A percentile compares a stretch with the other conserved stretches of the same genome.
phyloP scores from a whole-genome alignment of 2,329 filamentous ascomycete genomes.

The Colletotrichum sp. region DNA sequence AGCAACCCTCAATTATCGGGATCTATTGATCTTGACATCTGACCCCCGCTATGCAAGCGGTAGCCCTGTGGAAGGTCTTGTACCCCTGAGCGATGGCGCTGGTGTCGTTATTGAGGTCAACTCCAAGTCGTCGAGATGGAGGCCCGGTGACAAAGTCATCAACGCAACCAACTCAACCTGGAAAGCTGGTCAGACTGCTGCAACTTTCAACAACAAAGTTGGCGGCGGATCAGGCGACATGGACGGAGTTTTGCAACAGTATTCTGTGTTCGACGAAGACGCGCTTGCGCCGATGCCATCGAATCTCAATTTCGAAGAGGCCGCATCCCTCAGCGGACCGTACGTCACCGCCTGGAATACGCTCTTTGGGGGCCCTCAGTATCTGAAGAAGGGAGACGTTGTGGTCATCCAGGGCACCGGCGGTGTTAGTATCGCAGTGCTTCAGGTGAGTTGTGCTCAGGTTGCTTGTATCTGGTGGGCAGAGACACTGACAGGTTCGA shows the following conservation, averaged over 20 bases:
- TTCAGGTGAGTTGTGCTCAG: slow-evolving; percentile 32
- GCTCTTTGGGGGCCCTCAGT: slow-evolving; percentile 22
- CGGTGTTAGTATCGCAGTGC: slow-evolving; percentile 43
- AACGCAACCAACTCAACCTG: background rate
- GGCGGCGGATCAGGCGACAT: background rate
- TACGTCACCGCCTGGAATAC: slow-evolving; percentile 22
- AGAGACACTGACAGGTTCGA: background rate
- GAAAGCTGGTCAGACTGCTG: background rate
- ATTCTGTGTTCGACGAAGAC: background rate
- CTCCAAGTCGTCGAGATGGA: background rate
- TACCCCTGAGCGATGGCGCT: background rate
- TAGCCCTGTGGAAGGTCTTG: background rate
- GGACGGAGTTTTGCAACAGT: background rate
- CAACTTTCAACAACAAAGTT: background rate
- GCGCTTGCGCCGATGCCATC: background rate
- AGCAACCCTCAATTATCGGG: background rate
- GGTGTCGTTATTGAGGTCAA: background rate
- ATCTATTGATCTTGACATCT: background rate
- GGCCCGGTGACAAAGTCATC: background rate
- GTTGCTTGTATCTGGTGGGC: background rate
- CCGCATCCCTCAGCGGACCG: background rate
- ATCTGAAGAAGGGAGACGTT: slow-evolving; percentile 39
- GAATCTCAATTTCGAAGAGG: background rate
- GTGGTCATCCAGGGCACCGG: slow-evolving; percentile 47
- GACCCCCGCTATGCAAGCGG: background rate